Evolutionary conservation across 1,284 basidiomycete species (phyloP).

Genomic region (Cryptococcus sp.): DNA sequence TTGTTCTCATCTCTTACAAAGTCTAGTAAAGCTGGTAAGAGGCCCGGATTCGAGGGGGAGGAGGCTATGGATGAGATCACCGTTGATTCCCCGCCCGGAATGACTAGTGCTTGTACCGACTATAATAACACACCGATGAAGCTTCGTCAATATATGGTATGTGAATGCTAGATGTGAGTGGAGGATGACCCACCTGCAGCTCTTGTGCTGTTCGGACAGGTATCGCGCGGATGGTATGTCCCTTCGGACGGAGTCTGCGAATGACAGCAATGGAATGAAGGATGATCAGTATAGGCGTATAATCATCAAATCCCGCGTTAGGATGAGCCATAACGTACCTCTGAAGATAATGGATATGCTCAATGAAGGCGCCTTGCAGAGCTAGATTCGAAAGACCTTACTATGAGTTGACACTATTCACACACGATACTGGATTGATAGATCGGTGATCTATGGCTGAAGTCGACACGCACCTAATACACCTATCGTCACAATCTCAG

Average conservation of each 20-base stretch:
- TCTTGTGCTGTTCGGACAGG: slow-evolving; percentile 77
- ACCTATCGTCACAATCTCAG: slow-evolving; percentile 28
- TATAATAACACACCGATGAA: slow-evolving; percentile 1
- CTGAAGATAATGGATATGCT: slow-evolving; percentile 63
- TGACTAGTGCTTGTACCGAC: slow-evolving; percentile 80
- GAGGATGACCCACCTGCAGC: slow-evolving; percentile 55
- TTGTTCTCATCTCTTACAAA: slow-evolving; percentile 64
- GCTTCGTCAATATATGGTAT: too few relatives aligned
- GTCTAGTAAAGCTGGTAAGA: slow-evolving; percentile 74
- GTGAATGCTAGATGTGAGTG: slow-evolving; percentile 4
- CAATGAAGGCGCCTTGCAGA: slow-evolving; percentile 89
- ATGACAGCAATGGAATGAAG: neutral
- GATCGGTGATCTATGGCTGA: neutral
- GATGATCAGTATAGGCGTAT: neutral
- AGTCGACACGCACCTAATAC: slow-evolving; percentile 34
- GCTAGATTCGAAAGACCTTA: slow-evolving; percentile 58
- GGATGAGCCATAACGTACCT: slow-evolving; percentile 27
- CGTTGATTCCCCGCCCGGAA: slow-evolving; percentile 91
- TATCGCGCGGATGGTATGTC: slow-evolving; percentile 35
- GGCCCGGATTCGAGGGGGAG: slow-evolving; percentile 67
- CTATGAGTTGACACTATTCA: neutral
- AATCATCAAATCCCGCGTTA: neutral
- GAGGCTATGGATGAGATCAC: slow-evolving; percentile 76
- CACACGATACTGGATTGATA: neutral
- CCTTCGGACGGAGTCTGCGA: slow-evolving; percentile 27